phyloP scores from a whole-genome alignment of 148 eudicot species.

The Cornus controversa region DNA sequence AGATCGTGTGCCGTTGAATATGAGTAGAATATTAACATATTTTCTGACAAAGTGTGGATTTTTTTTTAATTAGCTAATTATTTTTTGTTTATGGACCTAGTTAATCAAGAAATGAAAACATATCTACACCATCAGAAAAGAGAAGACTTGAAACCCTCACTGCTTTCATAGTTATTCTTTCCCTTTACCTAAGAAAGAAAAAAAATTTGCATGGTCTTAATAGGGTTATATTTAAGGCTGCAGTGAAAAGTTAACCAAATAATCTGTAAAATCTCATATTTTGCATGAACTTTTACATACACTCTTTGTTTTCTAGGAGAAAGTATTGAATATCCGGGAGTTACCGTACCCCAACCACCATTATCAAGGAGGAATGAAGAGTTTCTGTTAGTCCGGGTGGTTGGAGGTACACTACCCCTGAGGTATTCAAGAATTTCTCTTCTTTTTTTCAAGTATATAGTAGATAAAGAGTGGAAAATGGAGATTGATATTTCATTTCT shows the following conservation, averaged over 20 bases:
- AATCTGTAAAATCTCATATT: not conserved
- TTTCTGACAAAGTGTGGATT: constrained; percentile 1
- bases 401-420: no score
- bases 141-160: not conserved
- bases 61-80: constrained; percentile 2
- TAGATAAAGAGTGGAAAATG: not conserved
- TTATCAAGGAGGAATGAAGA: no score
- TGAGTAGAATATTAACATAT: constrained; percentile 16
- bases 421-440: no score
- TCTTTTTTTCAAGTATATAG: not conserved
- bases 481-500: not conserved
- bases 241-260: not conserved
- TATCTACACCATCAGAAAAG: not conserved
- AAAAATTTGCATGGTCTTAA: not conserved
- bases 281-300: not conserved
- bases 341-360: no score
- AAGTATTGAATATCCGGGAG: no score
- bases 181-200: not conserved
- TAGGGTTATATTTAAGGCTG: constrained; percentile 1
- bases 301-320: not conserved
- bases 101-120: not conserved
- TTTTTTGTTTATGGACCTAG: constrained; percentile 17
- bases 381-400: no score
- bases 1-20: constrained; percentile 30
- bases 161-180: constrained; percentile 3